These are phyloP conservation scores for Phyllosticta citribraziliensis DNA, from an alignment of 2,329 filamentous ascomycete genomes.

Conservation along the genomic window DNA sequence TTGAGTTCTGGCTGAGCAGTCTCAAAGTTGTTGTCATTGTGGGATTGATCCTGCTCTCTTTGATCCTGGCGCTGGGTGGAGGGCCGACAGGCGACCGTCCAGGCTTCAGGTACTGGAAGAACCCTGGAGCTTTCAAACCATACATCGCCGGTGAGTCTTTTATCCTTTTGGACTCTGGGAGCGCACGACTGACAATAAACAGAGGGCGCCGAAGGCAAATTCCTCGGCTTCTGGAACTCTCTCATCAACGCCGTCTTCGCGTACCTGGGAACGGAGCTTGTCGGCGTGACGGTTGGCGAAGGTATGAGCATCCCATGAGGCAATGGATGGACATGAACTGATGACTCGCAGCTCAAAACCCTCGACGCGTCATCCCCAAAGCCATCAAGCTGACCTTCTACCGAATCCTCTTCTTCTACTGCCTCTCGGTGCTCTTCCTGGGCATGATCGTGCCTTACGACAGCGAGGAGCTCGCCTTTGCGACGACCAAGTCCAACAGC, in stretches of 20 bases:
- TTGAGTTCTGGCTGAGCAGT: constrained; percentile 40
- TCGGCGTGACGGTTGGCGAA: constrained; percentile 60
- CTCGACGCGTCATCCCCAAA: constrained; percentile 63
- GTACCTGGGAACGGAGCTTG: constrained; percentile 63
- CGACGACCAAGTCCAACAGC: constrained; percentile 39
- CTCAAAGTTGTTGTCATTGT: constrained; percentile 38
- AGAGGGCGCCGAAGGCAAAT: constrained; percentile 20
- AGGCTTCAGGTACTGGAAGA: constrained; percentile 37
- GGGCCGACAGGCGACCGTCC: constrained; percentile 29
- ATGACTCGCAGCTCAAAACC: constrained; percentile 56
- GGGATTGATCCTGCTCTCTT: constrained; percentile 35
- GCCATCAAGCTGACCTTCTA: constrained; percentile 75
- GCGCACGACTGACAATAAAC: neutral
- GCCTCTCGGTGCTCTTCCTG: constrained; percentile 61
- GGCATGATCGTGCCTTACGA: constrained; percentile 71
- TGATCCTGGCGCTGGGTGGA: constrained; percentile 35
- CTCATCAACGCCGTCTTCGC: constrained; percentile 72
- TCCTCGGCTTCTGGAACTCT: constrained; percentile 51
- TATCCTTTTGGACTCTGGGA: neutral
- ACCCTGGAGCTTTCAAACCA: constrained; percentile 35
- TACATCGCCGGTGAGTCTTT: constrained; percentile 22
- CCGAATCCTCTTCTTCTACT: constrained; percentile 74
- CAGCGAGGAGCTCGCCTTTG: constrained; percentile 40
- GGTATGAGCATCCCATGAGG: neutral
- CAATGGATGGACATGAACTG: neutral